Evolutionary conservation across 192 early-diverging fungal species (phyloP), one percentile per base, ranked within the genome.

Genomic region (Podila epicladia): DNA sequence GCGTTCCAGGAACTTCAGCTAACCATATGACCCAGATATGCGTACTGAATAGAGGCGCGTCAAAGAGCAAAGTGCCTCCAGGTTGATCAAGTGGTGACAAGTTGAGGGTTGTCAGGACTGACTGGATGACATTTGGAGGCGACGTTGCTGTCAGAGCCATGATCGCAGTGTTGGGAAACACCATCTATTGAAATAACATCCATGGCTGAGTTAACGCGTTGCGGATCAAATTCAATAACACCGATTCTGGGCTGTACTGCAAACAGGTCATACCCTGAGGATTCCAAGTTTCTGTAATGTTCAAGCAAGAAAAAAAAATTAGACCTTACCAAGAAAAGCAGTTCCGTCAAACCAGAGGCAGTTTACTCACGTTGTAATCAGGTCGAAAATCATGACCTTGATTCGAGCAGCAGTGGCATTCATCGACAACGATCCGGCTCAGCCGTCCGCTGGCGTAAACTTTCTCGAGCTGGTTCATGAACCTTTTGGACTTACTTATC

Each of bases 361-460:
- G 35, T n/a, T 19, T 15, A 15, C 62, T 35, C 19, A 65, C 64
- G 22, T 75, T 80, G 67, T 80, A 80, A 45, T 80, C 77, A 0
- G 94, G 92, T 26, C 97, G 92, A 86, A 99, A 99, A 80, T 99
- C 97, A 68, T 99, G 97, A 9, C 97, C 97, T 92, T 94, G 94
- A 62, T 97, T 94, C 45, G 93, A 95, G 24, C 96, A 89, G 71
- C 97, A 99, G 66, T 99, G 97, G 11, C 95, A 95, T 84, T 99
- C 97, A 73, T 99, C 97, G n/a, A 99, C 86, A 4, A 97, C 97
- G 82, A 99, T 94, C 66, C 95, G 84, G 0, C 93, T 91, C n/a
- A 97, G 76, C 57, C 86, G 75, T 28, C 87, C 82, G 22, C 88
- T 85, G 9, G 72, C 49, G 62, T 96, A 78, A 12, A 98, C 83